Percentiles rank a stretch among this genome's conserved stretches.
Conservation (phyloP, 176 grass and related monocot species). For the Alloteropsis semialata region DNA sequence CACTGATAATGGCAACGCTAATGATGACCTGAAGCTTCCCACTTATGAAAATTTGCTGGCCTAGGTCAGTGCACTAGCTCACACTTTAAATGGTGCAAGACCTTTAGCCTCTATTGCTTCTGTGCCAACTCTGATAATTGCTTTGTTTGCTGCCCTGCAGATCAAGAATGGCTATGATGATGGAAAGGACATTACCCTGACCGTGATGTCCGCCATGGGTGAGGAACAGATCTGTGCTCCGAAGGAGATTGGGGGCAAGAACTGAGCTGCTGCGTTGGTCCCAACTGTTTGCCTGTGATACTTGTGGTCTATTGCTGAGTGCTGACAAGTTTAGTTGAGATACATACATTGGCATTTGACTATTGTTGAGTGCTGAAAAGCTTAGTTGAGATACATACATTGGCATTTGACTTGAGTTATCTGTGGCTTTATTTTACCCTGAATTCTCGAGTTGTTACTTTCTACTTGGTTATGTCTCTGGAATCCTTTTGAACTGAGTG, state of each 20-base stretch:
- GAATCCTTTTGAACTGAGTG: slow-evolving; percentile 4
- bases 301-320: slow-evolving; percentile 16
- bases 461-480: background rate
- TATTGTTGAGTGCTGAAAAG: too few species aligned
- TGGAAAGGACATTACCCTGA: slow-evolving; percentile 59
- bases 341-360: slow-evolving; percentile 8
- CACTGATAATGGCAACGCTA: slow-evolving; percentile 45
- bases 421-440: slow-evolving; percentile 2
- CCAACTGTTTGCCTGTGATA: background rate
- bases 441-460: slow-evolving; percentile 1
- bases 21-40: slow-evolving; percentile 58
- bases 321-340: slow-evolving; percentile 6
- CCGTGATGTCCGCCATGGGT: slow-evolving; percentile 58
- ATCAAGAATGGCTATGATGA: slow-evolving; percentile 48
- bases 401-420: too few species aligned
- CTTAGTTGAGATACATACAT: too few species aligned
- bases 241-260: slow-evolving; percentile 47
- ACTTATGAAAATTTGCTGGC: slow-evolving; percentile 30
- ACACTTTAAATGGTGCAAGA: background rate
- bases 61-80: slow-evolving; percentile 21
- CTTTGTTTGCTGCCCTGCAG: background rate
- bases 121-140: background rate
- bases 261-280: background rate
- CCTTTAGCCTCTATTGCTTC: background rate
- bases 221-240: slow-evolving; percentile 59